These are phyloP conservation scores for Aspergillus sp. DNA, from an alignment of 2,329 filamentous ascomycete species.

Conservation along the genomic window DNA sequence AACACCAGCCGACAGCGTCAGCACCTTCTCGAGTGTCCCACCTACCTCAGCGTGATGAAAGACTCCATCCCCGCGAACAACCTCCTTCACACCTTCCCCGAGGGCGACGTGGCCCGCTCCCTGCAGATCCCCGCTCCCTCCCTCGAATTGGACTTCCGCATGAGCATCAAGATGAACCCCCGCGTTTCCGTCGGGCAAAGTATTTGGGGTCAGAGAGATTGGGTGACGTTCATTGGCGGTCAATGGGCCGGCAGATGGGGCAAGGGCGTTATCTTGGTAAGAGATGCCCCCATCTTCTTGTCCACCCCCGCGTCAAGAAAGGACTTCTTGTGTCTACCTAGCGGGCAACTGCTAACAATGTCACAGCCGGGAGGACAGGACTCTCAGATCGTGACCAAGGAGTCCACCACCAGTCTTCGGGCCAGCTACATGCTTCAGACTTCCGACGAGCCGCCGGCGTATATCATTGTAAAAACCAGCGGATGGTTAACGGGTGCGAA, in stretches of 20 bases:
- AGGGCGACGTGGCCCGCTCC: conserved; percentile 49
- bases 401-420: conserved; percentile 46
- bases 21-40: conserved; percentile 50
- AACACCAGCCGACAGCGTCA: conserved; percentile 52
- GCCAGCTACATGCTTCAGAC: conserved; percentile 52
- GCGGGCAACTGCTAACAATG: conserved; percentile 9
- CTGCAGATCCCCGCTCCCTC: conserved; percentile 48
- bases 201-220: conserved; percentile 52
- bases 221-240: conserved; percentile 52
- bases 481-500: conserved; percentile 52
- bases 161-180: conserved; percentile 54
- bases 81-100: conserved; percentile 51
- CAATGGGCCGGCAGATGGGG: conserved; percentile 55
- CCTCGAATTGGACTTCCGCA: conserved; percentile 54
- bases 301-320: too few relatives aligned
- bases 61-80: conserved; percentile 54
- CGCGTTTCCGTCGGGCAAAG: conserved; percentile 47
- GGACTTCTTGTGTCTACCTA: not conserved
- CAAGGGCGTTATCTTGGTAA: conserved; percentile 51
- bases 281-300: conserved; percentile 10
- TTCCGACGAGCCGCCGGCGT: conserved; percentile 51
- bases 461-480: conserved; percentile 47
- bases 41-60: conserved; percentile 54
- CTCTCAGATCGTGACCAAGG: conserved; percentile 50
- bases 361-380: conserved; percentile 51